These are phyloP conservation scores for Prunella vulgaris DNA, from an alignment of 257 asterid genomes.

Conservation along the genomic window DNA sequence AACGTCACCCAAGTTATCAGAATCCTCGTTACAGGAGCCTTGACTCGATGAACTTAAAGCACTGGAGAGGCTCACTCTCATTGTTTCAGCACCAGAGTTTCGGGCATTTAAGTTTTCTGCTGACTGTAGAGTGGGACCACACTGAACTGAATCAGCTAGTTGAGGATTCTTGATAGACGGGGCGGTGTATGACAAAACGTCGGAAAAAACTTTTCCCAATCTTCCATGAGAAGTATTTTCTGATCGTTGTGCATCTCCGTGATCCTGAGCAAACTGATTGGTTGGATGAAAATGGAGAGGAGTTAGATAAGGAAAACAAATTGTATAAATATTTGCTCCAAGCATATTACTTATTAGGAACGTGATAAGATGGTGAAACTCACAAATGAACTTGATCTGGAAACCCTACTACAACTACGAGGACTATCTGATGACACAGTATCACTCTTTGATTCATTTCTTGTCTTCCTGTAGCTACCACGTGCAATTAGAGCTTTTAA, in stretches of 20 bases:
- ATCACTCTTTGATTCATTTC: conserved; percentile 47
- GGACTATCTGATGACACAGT: conserved; percentile 43
- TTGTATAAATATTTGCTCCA: no score
- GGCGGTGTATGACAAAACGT: conserved; percentile 59
- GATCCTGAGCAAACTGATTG: conserved; percentile 46
- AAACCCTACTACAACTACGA: conserved; percentile 30
- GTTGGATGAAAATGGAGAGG: conserved; percentile 11
- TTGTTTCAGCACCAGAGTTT: conserved; percentile 49
- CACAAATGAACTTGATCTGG: conserved; percentile 45
- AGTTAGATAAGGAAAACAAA: conserved; percentile 8
- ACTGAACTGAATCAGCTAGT: conserved; percentile 28
- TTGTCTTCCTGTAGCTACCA: conserved; percentile 42
- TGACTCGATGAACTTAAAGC: conserved; percentile 92
- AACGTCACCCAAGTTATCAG: conserved; percentile 74
- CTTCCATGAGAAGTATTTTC: conserved; percentile 54
- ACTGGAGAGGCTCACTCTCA: conserved; percentile 82
- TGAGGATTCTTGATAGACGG: conserved; percentile 41
- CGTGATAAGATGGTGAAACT: conserved; percentile 27
- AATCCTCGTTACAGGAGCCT: conserved; percentile 75
- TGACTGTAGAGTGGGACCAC: conserved; percentile 26
- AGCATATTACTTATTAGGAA: no score
- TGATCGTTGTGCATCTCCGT: conserved; percentile 36
- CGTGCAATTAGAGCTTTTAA: conserved; percentile 68
- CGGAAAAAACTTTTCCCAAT: conserved; percentile 74
- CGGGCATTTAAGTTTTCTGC: conserved; percentile 46